These are phyloP conservation scores for Setaria viridis DNA, from an alignment of 202 grass and related monocot species.

Conservation along the genomic window DNA sequence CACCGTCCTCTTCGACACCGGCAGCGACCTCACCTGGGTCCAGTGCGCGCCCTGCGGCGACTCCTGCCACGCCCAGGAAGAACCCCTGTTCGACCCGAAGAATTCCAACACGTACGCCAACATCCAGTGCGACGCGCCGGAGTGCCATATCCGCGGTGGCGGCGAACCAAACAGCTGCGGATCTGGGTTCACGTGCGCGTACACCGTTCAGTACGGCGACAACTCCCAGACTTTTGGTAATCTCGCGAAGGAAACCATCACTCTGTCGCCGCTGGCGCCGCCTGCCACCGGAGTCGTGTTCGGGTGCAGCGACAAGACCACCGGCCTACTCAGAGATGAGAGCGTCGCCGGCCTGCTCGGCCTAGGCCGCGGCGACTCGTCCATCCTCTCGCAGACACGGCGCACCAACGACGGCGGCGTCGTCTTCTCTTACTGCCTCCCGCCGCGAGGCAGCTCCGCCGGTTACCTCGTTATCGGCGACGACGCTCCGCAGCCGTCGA, in stretches of 20 bases:
- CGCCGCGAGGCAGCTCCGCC: constrained; percentile 21
- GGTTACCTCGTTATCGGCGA: constrained; percentile 39
- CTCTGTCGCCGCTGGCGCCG: background rate
- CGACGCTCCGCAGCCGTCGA: background rate
- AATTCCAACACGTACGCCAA: background rate
- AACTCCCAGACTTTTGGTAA: background rate
- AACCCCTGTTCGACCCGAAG: constrained; percentile 28
- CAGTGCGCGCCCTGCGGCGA: constrained; percentile 34
- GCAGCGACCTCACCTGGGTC: constrained; percentile 82
- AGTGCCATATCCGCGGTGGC: background rate
- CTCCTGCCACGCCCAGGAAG: constrained; percentile 24
- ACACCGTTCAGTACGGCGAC: background rate
- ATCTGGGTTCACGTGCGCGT: background rate
- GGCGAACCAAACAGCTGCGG: background rate
- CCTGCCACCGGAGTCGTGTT: constrained; percentile 9
- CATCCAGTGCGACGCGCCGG: background rate
- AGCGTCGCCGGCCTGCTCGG: constrained; percentile 32
- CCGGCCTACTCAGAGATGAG: background rate
- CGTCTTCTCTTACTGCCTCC: constrained; percentile 51
- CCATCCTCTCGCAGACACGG: constrained; percentile 32
- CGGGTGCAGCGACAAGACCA: constrained; percentile 10
- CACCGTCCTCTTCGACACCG: constrained; percentile 61
- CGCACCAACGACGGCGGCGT: background rate
- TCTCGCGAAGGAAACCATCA: constrained; percentile 4
- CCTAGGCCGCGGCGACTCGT: constrained; percentile 29